A percentile compares a stretch with the other conserved stretches of the same genome.
These are phyloP conservation scores for Neonothopanus nambi DNA, from an alignment of 1,284 basidiomycete species.

Conservation along the genomic window DNA sequence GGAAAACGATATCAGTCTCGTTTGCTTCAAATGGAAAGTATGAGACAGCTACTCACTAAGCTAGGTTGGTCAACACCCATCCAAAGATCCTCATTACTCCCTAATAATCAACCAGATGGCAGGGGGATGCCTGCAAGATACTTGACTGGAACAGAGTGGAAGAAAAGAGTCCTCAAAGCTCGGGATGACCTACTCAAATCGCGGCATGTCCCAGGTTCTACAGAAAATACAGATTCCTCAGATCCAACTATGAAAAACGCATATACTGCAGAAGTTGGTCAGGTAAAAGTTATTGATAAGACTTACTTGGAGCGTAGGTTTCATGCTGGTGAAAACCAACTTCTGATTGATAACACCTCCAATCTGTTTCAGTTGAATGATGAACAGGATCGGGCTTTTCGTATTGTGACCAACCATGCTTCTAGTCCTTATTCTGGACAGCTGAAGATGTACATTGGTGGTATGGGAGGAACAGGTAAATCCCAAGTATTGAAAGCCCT, in stretches of 20 bases:
- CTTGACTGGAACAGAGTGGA: too few species aligned
- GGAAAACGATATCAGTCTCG: too few species aligned
- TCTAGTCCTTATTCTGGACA: conserved; percentile 18
- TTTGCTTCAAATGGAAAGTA: too few species aligned
- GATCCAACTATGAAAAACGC: too few species aligned
- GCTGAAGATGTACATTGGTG: conserved; percentile 11
- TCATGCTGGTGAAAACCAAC: conserved; percentile 4
- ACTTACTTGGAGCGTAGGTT: conserved; percentile 4
- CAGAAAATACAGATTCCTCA: background rate
- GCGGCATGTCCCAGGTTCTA: conserved; percentile 10
- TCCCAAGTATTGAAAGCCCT: conserved; percentile 41
- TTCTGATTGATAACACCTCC: conserved; percentile 9
- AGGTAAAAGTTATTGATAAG: conserved; percentile 9
- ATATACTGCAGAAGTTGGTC: background rate
- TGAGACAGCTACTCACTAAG: too few species aligned
- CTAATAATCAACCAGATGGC: too few species aligned
- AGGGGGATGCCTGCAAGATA: too few species aligned
- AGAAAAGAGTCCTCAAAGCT: conserved; percentile 17
- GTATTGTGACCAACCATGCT: conserved; percentile 27
- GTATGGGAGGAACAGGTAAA: conserved; percentile 33
- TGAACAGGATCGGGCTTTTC: conserved; percentile 31
- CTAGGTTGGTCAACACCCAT: too few species aligned
- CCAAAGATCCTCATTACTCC: too few species aligned
- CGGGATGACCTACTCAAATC: conserved; percentile 23
- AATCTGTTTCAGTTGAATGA: conserved; percentile 23